These are phyloP conservation scores for Marsdenia floribunda DNA, from an alignment of 257 asterid species.

Conservation along the genomic window DNA sequence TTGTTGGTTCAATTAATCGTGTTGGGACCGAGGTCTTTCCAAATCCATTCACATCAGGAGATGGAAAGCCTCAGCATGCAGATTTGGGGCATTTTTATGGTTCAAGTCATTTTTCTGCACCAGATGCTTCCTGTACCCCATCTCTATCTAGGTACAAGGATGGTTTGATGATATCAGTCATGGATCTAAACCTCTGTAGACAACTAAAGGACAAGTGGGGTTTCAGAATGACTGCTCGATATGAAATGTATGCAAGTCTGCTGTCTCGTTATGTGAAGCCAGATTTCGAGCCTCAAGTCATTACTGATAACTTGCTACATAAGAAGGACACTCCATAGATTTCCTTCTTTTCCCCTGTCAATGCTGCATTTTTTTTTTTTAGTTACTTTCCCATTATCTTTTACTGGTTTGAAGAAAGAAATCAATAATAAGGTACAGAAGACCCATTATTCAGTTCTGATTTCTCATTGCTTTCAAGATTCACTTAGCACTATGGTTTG, in stretches of 20 bases:
- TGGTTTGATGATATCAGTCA: constrained; percentile 67
- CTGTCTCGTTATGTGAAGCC: constrained; percentile 63
- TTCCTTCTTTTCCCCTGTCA: no score
- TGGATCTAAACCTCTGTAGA: constrained; percentile 87
- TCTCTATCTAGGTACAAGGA: constrained; percentile 73
- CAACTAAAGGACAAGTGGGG: constrained; percentile 98
- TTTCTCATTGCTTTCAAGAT: no score
- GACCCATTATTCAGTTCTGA: no score
- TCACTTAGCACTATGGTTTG: no score
- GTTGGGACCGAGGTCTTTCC: constrained; percentile 89
- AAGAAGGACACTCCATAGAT: constrained; percentile 37
- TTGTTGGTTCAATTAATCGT: constrained; percentile 80
- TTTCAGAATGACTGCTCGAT: constrained; percentile 88
- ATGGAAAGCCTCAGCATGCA: constrained; percentile 80
- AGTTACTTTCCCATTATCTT: no score
- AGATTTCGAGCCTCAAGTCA: constrained; percentile 81
- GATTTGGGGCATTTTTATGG: constrained; percentile 98
- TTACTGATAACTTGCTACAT: constrained; percentile 65
- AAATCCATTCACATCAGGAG: constrained; percentile 89
- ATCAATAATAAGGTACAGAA: no score
- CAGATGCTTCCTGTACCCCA: constrained; percentile 90
- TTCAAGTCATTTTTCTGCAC: constrained; percentile 82
- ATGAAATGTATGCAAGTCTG: constrained; percentile 64
- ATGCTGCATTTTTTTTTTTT: no score
- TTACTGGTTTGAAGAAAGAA: no score